These are phyloP conservation scores for Nitzschia sp. DNA, from an alignment of 108 stramenopile species.

Conservation along the genomic window DNA sequence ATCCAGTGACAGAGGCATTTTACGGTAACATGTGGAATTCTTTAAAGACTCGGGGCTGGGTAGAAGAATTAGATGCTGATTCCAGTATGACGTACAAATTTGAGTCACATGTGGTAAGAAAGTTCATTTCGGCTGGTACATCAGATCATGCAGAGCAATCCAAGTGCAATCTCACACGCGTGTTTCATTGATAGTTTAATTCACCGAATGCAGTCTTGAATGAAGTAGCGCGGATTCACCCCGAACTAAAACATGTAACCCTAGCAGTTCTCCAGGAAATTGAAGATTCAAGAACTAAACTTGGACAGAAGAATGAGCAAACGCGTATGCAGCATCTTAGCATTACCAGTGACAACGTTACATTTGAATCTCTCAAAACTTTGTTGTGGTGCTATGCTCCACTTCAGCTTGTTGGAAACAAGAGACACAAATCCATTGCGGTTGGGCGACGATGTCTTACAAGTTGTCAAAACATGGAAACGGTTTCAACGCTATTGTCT, in stretches of 20 bases:
- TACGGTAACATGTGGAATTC: slow-evolving; percentile 61
- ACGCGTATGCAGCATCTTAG: slow-evolving; percentile 26
- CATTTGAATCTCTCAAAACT: slow-evolving; percentile 35
- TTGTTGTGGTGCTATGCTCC: slow-evolving; percentile 67
- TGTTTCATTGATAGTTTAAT: slow-evolving; percentile 22
- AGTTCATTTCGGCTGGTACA: too few relatives aligned
- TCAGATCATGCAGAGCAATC: too few relatives aligned
- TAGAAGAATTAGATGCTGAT: slow-evolving; percentile 34
- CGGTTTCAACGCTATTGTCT: slow-evolving; percentile 17
- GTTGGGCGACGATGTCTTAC: slow-evolving; percentile 45
- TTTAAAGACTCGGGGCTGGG: slow-evolving; percentile 72
- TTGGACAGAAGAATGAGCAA: slow-evolving; percentile 8
- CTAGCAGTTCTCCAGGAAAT: slow-evolving; percentile 47
- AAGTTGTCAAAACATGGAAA: slow-evolving; percentile 33
- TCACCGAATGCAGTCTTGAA: slow-evolving; percentile 59
- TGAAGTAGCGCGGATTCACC: slow-evolving; percentile 55
- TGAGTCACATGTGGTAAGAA: slow-evolving; percentile 30
- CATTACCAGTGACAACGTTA: slow-evolving; percentile 26
- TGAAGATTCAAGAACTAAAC: slow-evolving; percentile 14
- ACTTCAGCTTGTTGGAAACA: slow-evolving; percentile 63
- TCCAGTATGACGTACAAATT: slow-evolving; percentile 31
- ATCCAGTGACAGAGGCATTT: slow-evolving; percentile 18
- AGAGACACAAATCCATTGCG: slow-evolving; percentile 34
- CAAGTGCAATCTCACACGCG: neutral
- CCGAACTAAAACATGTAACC: slow-evolving; percentile 59